phyloP scores from a whole-genome alignment of 2,329 filamentous ascomycete species.

The Didymella lethalis region DNA sequence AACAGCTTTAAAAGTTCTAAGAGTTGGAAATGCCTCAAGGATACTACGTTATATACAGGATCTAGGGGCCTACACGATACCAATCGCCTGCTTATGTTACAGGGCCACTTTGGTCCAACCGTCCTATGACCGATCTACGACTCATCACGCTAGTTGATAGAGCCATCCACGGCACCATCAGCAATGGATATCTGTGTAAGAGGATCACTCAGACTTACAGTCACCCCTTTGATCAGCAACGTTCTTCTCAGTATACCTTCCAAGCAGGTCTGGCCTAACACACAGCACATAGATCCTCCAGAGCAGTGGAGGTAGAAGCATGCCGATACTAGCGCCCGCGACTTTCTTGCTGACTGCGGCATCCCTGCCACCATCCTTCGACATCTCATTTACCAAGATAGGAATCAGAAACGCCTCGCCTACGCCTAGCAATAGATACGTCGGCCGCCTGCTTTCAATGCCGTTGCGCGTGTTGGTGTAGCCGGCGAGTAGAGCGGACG shows the following conservation, averaged over 20 bases:
- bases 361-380: slow-evolving; percentile 24
- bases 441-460: slow-evolving; percentile 34
- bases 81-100: neutral
- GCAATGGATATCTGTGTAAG: neutral
- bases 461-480: slow-evolving; percentile 37
- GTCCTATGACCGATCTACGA: neutral
- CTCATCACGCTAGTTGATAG: slow-evolving; percentile 15
- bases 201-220: slow-evolving; percentile 14
- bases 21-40: neutral
- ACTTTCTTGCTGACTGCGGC: slow-evolving; percentile 34
- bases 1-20: neutral
- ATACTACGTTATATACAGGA: neutral
- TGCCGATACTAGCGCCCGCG: slow-evolving; percentile 27
- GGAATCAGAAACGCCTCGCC: slow-evolving; percentile 36
- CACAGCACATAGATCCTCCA: slow-evolving; percentile 39
- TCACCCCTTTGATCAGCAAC: slow-evolving; percentile 13
- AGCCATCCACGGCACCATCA: slow-evolving; percentile 19
- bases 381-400: slow-evolving; percentile 29
- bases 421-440: slow-evolving; percentile 34
- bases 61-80: neutral
- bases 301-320: slow-evolving; percentile 30
- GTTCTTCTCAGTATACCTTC: slow-evolving; percentile 28
- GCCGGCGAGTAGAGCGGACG: slow-evolving; percentile 33
- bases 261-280: slow-evolving; percentile 34
- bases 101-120: neutral